A percentile compares a stretch with the other conserved stretches of the same genome.
Conservation (phyloP, 257 asterid species). For the Nicotiana paniculata region DNA sequence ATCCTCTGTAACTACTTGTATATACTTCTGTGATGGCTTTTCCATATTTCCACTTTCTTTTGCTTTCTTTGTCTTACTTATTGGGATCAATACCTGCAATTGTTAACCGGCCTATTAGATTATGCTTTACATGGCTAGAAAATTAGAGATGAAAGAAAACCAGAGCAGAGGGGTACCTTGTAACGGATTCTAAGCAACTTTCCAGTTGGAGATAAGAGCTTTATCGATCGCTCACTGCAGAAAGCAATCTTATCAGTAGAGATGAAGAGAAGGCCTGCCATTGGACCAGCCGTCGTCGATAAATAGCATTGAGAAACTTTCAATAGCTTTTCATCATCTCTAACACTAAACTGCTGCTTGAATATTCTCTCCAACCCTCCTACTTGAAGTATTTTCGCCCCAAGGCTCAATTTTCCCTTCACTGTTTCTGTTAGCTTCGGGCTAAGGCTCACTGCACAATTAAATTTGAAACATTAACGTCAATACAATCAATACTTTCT, state of each 20-base stretch:
- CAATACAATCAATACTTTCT: background rate
- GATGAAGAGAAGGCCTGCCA: conserved; percentile 12
- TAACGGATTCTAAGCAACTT: conserved; percentile 7
- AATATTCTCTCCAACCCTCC: conserved; percentile 23
- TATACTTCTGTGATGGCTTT: conserved; percentile 38
- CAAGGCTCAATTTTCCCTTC: conserved; percentile 40
- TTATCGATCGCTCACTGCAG: conserved; percentile 16
- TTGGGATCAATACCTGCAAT: conserved; percentile 28
- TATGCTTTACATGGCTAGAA: background rate
- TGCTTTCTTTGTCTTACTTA: conserved; percentile 24
- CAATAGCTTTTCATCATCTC: conserved; percentile 11
- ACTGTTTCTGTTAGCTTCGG: conserved; percentile 37
- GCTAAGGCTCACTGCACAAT: conserved; percentile 34
- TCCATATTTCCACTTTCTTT: conserved; percentile 20
- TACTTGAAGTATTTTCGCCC: conserved; percentile 23
- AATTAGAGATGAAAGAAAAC: background rate
- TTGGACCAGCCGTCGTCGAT: conserved; percentile 15
- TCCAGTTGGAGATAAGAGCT: conserved; percentile 12
- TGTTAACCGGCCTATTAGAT: background rate
- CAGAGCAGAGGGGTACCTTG: background rate
- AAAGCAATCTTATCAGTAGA: conserved; percentile 11
- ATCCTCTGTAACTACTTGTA: conserved; percentile 37
- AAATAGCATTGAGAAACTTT: conserved; percentile 13
- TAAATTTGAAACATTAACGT: background rate
- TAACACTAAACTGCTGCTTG: background rate